A percentile compares a stretch with the other conserved stretches of the same genome.
These are phyloP conservation scores for Cystobasidium pallidum DNA, from an alignment of 1,284 basidiomycete species.

Conservation along the genomic window DNA sequence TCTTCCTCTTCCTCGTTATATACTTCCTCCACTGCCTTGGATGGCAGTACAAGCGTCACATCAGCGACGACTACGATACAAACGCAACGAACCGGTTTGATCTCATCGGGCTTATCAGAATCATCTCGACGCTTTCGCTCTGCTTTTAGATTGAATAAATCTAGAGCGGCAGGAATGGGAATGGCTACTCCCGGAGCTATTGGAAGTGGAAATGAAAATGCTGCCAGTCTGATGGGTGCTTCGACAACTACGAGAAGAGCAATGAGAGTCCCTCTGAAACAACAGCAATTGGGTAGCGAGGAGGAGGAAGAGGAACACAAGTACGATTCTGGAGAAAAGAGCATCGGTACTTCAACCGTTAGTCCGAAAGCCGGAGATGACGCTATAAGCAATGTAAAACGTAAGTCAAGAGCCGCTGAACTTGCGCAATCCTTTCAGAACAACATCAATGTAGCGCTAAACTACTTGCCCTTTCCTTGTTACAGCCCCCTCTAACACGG, in stretches of 20 bases:
- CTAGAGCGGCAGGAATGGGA: slow-evolving; percentile 16
- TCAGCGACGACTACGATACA: slow-evolving; percentile 15
- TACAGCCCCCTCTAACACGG: not conserved
- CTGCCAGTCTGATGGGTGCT: slow-evolving; percentile 14
- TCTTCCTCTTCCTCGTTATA: not conserved
- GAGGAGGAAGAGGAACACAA: slow-evolving; percentile 16
- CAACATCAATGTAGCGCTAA: too few relatives aligned
- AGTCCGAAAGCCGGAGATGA: not conserved
- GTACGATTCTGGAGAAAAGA: not conserved
- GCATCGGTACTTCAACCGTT: not conserved
- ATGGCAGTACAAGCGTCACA: not conserved
- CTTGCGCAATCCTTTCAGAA: too few relatives aligned
- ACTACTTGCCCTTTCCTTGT: too few relatives aligned
- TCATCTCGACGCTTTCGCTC: slow-evolving; percentile 38
- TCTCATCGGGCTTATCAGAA: slow-evolving; percentile 41
- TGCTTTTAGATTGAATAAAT: slow-evolving; percentile 44
- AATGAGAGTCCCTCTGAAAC: slow-evolving; percentile 30
- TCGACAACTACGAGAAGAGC: slow-evolving; percentile 34
- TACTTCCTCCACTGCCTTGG: not conserved
- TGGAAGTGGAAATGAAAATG: slow-evolving; percentile 4
- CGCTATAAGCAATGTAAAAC: not conserved
- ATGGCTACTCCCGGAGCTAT: slow-evolving; percentile 2
- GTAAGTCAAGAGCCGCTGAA: not conserved
- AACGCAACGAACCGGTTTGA: slow-evolving; percentile 8
- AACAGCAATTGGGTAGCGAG: slow-evolving; percentile 10